Conservation (phyloP, 2,329 filamentous ascomycete genomes). For the Ascochyta clinopodiicola region DNA sequence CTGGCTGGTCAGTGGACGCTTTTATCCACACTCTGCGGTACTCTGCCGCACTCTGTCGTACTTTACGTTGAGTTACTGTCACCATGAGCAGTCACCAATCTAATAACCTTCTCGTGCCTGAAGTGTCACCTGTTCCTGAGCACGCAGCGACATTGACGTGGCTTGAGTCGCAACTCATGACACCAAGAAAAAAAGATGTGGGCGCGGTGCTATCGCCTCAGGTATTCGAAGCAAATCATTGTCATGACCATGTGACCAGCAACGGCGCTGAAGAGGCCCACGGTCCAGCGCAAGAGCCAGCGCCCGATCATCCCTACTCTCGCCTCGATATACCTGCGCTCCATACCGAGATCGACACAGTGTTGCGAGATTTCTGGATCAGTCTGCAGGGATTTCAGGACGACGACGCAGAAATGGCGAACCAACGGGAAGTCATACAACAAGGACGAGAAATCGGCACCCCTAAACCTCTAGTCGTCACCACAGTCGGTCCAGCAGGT, state of each 20-base stretch:
- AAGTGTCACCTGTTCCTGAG: background rate
- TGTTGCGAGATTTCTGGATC: slow-evolving; percentile 6
- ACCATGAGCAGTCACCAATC: background rate
- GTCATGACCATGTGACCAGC: background rate
- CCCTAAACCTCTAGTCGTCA: slow-evolving; percentile 5
- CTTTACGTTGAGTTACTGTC: background rate
- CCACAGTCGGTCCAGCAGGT: slow-evolving; percentile 12
- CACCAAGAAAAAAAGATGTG: background rate
- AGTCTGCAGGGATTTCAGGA: slow-evolving; percentile 6
- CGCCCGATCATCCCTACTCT: slow-evolving; percentile 7
- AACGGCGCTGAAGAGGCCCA: background rate
- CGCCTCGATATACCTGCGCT: background rate
- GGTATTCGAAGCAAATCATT: background rate
- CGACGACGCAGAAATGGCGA: slow-evolving; percentile 7
- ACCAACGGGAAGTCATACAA: slow-evolving; percentile 9
- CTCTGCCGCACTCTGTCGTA: no score
- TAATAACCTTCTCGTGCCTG: slow-evolving; percentile 3
- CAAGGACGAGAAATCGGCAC: slow-evolving; percentile 3
- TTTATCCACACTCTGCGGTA: no score
- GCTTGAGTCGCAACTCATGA: background rate
- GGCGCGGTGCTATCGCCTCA: background rate
- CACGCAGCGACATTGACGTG: background rate
- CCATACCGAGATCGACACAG: background rate
- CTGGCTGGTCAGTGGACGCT: no score
- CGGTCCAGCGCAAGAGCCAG: background rate